Evolutionary conservation across 1,139 yeast species (phyloP).

Genomic region (Pichia sp.): DNA sequence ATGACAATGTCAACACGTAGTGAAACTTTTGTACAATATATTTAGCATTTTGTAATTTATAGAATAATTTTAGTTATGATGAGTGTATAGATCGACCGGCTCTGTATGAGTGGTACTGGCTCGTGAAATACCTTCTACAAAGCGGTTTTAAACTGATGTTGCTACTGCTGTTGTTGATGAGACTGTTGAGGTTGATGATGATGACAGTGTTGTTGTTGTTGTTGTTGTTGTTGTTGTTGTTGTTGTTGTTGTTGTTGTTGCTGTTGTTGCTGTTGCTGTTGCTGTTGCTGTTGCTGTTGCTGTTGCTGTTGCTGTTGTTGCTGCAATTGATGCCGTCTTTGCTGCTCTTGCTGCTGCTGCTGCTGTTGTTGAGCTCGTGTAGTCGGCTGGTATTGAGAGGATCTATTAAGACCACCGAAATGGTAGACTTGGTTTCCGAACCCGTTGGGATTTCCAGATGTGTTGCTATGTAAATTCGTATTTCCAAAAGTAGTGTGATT

Average conservation of each 20-base stretch:
- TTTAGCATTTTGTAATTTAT: neutral
- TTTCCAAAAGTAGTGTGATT: constrained; percentile 13
- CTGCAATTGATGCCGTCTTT: neutral
- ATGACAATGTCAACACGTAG: neutral
- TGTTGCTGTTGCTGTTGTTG: constrained; percentile 4
- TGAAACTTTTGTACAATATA: constrained; percentile 3
- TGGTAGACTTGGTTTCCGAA: neutral
- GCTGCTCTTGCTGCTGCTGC: constrained; percentile 7
- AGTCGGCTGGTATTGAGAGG: constrained; percentile 23
- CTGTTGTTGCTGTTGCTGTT: neutral
- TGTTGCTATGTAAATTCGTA: neutral
- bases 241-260: neutral
- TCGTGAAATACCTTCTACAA: too few relatives aligned
- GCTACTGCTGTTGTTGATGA: too few relatives aligned
- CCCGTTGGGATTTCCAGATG: neutral
- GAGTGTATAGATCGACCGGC: neutral
- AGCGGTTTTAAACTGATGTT: too few relatives aligned
- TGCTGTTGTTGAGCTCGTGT: constrained; percentile 29
- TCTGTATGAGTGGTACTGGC: too few relatives aligned
- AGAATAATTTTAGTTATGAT: neutral
- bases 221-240: constrained; percentile 5
- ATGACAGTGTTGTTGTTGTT: neutral
- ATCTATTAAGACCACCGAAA: constrained; percentile 2
- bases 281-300: constrained; percentile 1
- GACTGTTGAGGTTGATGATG: too few relatives aligned